Base-by-base conservation (phyloP, 2,329 filamentous ascomycete species). In the Pseudogymnoascus sp. region DNA sequence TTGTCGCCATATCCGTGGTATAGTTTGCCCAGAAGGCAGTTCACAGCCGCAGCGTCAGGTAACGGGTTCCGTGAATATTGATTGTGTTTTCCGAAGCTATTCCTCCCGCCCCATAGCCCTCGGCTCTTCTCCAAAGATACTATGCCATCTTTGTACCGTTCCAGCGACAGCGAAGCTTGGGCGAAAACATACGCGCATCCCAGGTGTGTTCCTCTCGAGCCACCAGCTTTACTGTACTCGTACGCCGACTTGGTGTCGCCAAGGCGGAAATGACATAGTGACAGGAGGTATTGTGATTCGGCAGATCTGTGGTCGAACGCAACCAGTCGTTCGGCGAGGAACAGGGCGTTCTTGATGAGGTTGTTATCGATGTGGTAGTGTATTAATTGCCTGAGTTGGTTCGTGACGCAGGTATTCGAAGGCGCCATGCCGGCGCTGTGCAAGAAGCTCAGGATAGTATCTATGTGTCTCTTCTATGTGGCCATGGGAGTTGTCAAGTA, bases 181-280 rank as follows among this genome's bases (percentile, higher is more conserved):
- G 93, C 93, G 78, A 93, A 96, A 53, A 97, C 83, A 77, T 93
- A 97, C 17, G 90, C 86, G 76, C 93, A 97, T 31, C 93, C 93
- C 26, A 96, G 73, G 76, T 97, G 90, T 33, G 82, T 79, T 21
- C 89, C 90, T 66, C 87, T 85, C 61, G 84, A 84, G 38, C 86
- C 90, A 62, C 86, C 80, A 57, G 84, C 82, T 72, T 91, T 90
- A 74, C 89, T 89, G 69, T 86, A 83, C 71, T 97, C 93, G 75
- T 90, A 93, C 10, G 95, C 93, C 11, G 92, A 90, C 72, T 91
- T 91, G 72, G 87, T 83, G 73, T 96, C 89, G 33, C 91, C 90
- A 53, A 91, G 83, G 61, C 90, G 89, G 61, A 95, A 83, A 76
- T 97, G 87, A 73, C 91, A 96, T 53, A 96, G 84, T 13, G 93